Evolutionary conservation across 305 asterid genomes (phyloP), one percentile per base, ranked within the genome.

Genomic region (Rubia occidens): DNA sequence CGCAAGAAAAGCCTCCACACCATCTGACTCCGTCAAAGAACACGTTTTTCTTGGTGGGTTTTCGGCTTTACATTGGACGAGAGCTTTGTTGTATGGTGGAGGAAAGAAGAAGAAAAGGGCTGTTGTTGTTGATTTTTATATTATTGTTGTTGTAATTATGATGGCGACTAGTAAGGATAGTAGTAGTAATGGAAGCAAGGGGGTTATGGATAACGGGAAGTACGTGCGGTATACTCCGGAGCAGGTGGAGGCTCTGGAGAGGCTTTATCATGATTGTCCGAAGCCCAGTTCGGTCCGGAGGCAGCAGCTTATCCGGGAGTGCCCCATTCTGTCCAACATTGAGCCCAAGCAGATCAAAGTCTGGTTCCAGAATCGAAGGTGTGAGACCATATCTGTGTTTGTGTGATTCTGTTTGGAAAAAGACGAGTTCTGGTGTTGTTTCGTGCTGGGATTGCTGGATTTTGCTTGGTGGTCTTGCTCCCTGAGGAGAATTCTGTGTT

Each of bases 331-430:
- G 67, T 81, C 79, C 70, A 60, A 83, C 72, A 83, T 81, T 45
- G 87, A 83, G 66, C 83, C 85, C 32, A 83, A 81, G 55, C 87
- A 83, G 74, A 83, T 83, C 82, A 83, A 83, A 81, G 85, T 83
- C 44, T 83, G 87, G 87, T 83, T 83, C 69, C 87, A 83, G 76
- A 83, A 83, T 75, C 79, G 87, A 67, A 78, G 87, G 87, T 83
- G 75, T 14, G 32, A 17, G 7, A 11, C 35, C 58, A 17, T 51
- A 15, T 51, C 51, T 45, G 51, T 11, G 51, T n/a, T n/a, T 8
- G 58, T 51, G 58, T 51, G 9, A 2, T 51, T 51, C 13, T 11
- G 51, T 45, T 45, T 11, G 58, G 20, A 8, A 17, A 5, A 17
- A 17, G 21, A 51, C 5, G 58, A 15, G 20, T 51, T 51, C n/a